Evolutionary conservation across 192 early-diverging fungal species (phyloP).

Genomic region (Podila verticillata): DNA sequence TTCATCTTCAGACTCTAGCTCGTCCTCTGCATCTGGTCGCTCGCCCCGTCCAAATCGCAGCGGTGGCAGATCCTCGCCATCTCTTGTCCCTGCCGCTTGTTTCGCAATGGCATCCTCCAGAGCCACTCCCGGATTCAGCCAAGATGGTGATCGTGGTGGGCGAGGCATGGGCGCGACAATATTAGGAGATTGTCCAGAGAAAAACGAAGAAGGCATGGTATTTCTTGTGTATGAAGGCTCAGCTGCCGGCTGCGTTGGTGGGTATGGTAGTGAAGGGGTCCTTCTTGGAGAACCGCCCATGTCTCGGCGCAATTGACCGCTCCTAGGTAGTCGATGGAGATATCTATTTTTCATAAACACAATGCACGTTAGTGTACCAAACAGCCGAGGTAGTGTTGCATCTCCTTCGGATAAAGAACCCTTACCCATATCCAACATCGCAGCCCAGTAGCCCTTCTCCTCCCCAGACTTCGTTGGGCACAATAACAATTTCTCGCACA

Average conservation of each 20-base stretch:
- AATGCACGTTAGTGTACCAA: not conserved
- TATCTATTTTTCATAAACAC: slow-evolving; percentile 15
- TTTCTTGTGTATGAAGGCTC: not conserved
- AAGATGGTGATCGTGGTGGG: slow-evolving; percentile 37
- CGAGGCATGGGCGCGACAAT: slow-evolving; percentile 36
- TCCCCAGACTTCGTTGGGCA: slow-evolving; percentile 75
- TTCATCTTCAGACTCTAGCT: not conserved
- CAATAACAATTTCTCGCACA: slow-evolving; percentile 74
- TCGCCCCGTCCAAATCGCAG: slow-evolving; percentile 1
- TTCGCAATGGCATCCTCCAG: slow-evolving; percentile 17
- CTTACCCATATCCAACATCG: slow-evolving; percentile 76
- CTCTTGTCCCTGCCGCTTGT: not conserved
- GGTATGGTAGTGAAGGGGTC: not conserved
- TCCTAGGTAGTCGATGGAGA: slow-evolving; percentile 18
- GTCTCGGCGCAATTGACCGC: not conserved
- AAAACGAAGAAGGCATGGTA: not conserved
- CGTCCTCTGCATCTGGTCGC: not conserved
- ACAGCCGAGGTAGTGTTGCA: not conserved
- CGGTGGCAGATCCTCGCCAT: slow-evolving; percentile 6
- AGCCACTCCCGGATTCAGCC: slow-evolving; percentile 25
- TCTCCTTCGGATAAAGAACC: not conserved
- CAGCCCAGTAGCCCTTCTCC: slow-evolving; percentile 79
- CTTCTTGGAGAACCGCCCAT: not conserved
- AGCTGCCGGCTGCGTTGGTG: not conserved
- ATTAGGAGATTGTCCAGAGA: not conserved